Percentiles rank a stretch among this genome's conserved stretches.
phyloP scores from a whole-genome alignment of 2,329 filamentous ascomycete genomes.

The Penicillium sp. region DNA sequence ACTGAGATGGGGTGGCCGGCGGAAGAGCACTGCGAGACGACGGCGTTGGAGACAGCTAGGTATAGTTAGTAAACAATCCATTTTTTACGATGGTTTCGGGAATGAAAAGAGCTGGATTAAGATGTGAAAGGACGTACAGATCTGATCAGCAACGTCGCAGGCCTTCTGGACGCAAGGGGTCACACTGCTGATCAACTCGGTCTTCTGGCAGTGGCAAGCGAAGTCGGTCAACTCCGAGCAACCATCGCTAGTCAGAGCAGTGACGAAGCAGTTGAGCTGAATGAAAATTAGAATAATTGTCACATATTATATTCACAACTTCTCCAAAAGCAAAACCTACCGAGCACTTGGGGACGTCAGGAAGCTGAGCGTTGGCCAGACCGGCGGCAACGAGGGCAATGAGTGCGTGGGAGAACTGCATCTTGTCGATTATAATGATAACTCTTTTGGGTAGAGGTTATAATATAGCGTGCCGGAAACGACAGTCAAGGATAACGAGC shows the following conservation, averaged over 20 bases:
- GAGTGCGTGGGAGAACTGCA: conserved; percentile 38
- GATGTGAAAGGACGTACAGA: conserved; percentile 29
- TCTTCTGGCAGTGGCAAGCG: conserved; percentile 54
- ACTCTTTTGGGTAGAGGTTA: background rate
- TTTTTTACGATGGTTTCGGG: background rate
- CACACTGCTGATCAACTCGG: conserved; percentile 46
- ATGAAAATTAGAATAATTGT: conserved; percentile 6
- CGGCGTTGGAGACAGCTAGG: conserved; percentile 42
- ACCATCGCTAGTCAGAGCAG: conserved; percentile 47
- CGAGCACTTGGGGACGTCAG: conserved; percentile 51
- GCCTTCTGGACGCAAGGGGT: conserved; percentile 53
- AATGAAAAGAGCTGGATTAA: background rate
- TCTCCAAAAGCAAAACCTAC: conserved; percentile 43
- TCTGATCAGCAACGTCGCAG: conserved; percentile 46
- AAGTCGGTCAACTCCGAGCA: conserved; percentile 54
- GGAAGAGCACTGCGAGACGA: conserved; percentile 38
- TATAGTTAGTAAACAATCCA: background rate
- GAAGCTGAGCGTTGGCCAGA: conserved; percentile 52
- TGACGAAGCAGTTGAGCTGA: conserved; percentile 54
- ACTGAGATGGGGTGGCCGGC: conserved; percentile 43
- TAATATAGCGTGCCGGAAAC: conserved; percentile 20
- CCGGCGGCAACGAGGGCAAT: conserved; percentile 48
- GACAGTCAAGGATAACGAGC: conserved; percentile 26
- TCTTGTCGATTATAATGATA: conserved; percentile 25
- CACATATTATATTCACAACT: no score